Evolutionary conservation across 2,329 filamentous ascomycete species (phyloP).

Genomic region (Magnaporthiopsis rhizophila): DNA sequence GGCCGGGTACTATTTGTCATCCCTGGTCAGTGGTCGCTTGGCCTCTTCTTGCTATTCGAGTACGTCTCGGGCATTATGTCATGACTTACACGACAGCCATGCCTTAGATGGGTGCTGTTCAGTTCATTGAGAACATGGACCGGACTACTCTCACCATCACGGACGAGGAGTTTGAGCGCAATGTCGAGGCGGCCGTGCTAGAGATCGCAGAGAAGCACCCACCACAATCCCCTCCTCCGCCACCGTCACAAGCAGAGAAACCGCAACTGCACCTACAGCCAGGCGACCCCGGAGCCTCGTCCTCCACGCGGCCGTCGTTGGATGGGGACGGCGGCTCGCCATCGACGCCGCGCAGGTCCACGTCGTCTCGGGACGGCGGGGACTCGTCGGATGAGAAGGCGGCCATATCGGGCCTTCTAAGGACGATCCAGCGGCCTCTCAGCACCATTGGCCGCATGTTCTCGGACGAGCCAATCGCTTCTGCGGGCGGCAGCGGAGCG

Average conservation of each 20-base stretch:
- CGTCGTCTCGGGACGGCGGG: slow-evolving; percentile 39
- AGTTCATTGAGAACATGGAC: slow-evolving; percentile 95
- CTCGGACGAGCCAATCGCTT: slow-evolving; percentile 51
- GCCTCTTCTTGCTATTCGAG: neutral
- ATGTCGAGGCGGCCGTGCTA: slow-evolving; percentile 94
- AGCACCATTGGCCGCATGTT: slow-evolving; percentile 94
- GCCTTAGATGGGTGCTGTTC: slow-evolving; percentile 74
- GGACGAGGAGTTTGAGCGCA: slow-evolving; percentile 89
- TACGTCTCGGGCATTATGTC: neutral
- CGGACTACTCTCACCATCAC: slow-evolving; percentile 87
- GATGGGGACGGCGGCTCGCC: slow-evolving; percentile 25
- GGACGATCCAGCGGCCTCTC: slow-evolving; percentile 84
- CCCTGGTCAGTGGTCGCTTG: slow-evolving; percentile 49
- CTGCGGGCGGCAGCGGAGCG: slow-evolving; percentile 14
- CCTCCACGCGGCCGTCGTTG: slow-evolving; percentile 34
- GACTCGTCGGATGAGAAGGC: slow-evolving; percentile 50
- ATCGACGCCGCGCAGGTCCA: slow-evolving; percentile 43
- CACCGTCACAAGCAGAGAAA: slow-evolving; percentile 40
- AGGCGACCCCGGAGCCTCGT: slow-evolving; percentile 35
- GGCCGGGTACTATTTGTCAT: slow-evolving; percentile 95
- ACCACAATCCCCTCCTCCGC: slow-evolving; percentile 35
- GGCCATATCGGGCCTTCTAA: slow-evolving; percentile 75
- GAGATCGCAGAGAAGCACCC: slow-evolving; percentile 89
- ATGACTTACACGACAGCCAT: neutral
- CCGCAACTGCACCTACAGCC: slow-evolving; percentile 17